Evolutionary conservation across 2,329 filamentous ascomycete genomes (phyloP).

Genomic region (Diaporthe ampelina): DNA sequence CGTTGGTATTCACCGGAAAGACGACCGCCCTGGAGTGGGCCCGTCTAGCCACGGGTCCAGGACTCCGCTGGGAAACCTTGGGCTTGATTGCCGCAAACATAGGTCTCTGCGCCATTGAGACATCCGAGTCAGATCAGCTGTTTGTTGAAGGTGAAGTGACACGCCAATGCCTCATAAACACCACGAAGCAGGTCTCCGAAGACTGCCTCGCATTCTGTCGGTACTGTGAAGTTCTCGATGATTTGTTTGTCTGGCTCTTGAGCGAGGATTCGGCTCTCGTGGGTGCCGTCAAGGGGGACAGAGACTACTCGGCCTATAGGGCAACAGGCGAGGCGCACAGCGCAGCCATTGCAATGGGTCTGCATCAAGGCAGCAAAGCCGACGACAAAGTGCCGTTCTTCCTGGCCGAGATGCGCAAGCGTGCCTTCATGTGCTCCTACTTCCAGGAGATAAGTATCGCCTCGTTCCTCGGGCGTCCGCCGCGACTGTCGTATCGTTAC

Average conservation of each 20-base stretch:
- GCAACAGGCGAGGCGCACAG: constrained; percentile 49
- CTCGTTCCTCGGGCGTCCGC: constrained; percentile 51
- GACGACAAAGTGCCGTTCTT: constrained; percentile 50
- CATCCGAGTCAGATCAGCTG: constrained; percentile 47
- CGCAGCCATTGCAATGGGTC: constrained; percentile 50
- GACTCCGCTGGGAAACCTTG: constrained; percentile 54
- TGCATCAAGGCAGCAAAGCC: constrained; percentile 50
- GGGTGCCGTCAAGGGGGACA: constrained; percentile 47
- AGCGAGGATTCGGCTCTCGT: constrained; percentile 46
- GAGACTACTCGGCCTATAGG: constrained; percentile 49
- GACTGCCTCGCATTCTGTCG: constrained; percentile 51
- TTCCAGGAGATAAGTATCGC: constrained; percentile 49
- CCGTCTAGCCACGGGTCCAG: constrained; percentile 47
- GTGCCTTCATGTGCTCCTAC: constrained; percentile 47
- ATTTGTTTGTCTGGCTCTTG: constrained; percentile 52
- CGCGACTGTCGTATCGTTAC: constrained; percentile 51
- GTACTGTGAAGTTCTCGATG: constrained; percentile 51
- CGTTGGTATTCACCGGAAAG: constrained; percentile 47
- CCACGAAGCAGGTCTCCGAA: constrained; percentile 48
- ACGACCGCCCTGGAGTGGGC: constrained; percentile 49
- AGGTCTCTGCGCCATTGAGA: constrained; percentile 47
- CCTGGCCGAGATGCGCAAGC: constrained; percentile 49
- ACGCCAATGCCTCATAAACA: constrained; percentile 47
- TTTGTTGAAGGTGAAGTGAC: constrained; percentile 48
- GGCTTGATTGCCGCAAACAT: constrained; percentile 50